phyloP scores from a whole-genome alignment of 768 basidiomycete species.

The Tricholoma furcatifolium region DNA sequence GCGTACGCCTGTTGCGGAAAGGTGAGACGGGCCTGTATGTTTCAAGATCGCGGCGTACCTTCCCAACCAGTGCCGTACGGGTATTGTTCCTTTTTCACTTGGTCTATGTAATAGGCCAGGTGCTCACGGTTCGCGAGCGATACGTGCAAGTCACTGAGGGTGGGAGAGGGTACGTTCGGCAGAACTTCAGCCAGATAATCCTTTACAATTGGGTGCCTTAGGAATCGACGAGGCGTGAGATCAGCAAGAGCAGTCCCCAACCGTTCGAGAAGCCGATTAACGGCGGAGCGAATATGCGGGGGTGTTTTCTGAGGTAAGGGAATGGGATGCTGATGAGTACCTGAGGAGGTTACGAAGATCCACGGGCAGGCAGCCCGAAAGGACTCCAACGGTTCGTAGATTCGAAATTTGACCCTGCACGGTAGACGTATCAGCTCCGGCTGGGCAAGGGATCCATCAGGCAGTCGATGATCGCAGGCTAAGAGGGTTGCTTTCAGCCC shows the following conservation, averaged over 20 bases:
- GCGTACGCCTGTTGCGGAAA: neutral
- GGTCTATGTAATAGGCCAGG: slow-evolving; percentile 18
- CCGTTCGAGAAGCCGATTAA: neutral
- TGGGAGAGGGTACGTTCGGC: slow-evolving; percentile 13
- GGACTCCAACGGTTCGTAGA: slow-evolving; percentile 15
- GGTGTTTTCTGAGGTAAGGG: slow-evolving; percentile 23
- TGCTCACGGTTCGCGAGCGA: slow-evolving; percentile 25
- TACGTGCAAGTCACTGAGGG: slow-evolving; percentile 22
- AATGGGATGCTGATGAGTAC: slow-evolving; percentile 19
- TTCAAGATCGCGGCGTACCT: neutral
- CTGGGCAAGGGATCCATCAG: slow-evolving; percentile 7
- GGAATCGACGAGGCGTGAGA: slow-evolving; percentile 22
- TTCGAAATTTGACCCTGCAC: too few relatives aligned
- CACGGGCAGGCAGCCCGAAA: slow-evolving; percentile 12
- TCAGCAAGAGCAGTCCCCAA: slow-evolving; percentile 16
- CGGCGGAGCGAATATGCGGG: neutral
- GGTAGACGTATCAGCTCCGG: slow-evolving; percentile 5
- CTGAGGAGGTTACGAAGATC: slow-evolving; percentile 10
- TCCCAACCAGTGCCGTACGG: slow-evolving; percentile 20
- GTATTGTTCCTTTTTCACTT: slow-evolving; percentile 7
- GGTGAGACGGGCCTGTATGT: neutral
- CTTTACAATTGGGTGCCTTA: slow-evolving; percentile 18
- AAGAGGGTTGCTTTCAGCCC: too few relatives aligned
- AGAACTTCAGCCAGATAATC: slow-evolving; percentile 11
- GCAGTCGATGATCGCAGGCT: neutral